These are phyloP conservation scores for Tulasnella calospora DNA, from an alignment of 768 basidiomycete species.

Conservation along the genomic window DNA sequence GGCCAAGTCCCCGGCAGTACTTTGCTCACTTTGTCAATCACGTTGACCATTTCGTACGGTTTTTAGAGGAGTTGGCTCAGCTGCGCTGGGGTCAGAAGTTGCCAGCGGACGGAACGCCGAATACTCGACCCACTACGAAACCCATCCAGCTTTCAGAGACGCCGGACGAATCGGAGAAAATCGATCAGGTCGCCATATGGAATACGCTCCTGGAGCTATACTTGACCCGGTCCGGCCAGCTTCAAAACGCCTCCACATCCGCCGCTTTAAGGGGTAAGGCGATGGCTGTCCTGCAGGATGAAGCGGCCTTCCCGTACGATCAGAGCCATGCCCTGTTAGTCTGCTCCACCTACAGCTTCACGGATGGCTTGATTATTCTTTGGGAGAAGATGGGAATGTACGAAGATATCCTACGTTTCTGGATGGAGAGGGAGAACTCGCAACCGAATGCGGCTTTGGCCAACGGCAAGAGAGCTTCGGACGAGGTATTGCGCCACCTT, in stretches of 20 bases:
- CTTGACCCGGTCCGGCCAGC: constrained; percentile 50
- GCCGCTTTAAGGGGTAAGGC: constrained; percentile 56
- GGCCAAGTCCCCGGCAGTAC: constrained; percentile 77
- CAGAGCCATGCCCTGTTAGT: constrained; percentile 89
- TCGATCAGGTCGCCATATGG: constrained; percentile 84
- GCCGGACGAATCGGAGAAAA: constrained; percentile 48
- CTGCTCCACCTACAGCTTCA: constrained; percentile 79
- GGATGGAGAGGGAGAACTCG: constrained; percentile 64
- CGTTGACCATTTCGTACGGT: constrained; percentile 71
- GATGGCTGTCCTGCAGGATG: constrained; percentile 59
- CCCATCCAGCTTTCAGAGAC: constrained; percentile 28
- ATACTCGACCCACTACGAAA: constrained; percentile 26
- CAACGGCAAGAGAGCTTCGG: constrained; percentile 36
- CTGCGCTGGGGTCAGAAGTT: constrained; percentile 76
- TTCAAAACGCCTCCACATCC: constrained; percentile 28
- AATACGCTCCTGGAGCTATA: constrained; percentile 94
- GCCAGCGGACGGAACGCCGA: constrained; percentile 23
- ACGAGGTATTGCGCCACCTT: constrained; percentile 67
- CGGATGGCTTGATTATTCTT: constrained; percentile 75
- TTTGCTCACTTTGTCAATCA: constrained; percentile 95
- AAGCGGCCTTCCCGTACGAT: constrained; percentile 60
- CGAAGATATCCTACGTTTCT: constrained; percentile 89
- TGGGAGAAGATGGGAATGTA: constrained; percentile 97
- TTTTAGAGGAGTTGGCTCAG: constrained; percentile 80
- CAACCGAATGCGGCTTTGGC: not conserved